Percentiles rank a stretch among this genome's conserved stretches.
Evolutionary conservation across 495 filamentous ascomycete species (phyloP).

Genomic region (Podospora australis): DNA sequence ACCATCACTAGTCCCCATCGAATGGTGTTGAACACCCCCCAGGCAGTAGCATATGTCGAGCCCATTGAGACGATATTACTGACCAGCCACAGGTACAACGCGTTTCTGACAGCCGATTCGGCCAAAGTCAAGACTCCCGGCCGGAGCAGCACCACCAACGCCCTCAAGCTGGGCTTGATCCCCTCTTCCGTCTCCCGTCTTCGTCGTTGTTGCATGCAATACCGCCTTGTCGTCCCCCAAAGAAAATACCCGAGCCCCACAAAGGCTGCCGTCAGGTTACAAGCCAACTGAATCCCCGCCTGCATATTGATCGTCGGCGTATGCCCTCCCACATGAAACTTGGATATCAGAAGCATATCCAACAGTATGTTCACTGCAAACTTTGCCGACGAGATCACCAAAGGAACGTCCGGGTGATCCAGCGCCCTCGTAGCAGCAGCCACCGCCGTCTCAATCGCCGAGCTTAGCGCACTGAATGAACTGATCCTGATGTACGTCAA

Average conservation of each 20-base stretch:
- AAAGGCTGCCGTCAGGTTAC: constrained; percentile 51
- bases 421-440: constrained; percentile 56
- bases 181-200: neutral
- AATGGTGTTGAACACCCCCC: constrained; percentile 71
- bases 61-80: constrained; percentile 56
- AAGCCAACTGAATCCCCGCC: constrained; percentile 56
- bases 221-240: constrained; percentile 27
- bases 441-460: constrained; percentile 59
- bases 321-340: constrained; percentile 52
- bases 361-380: constrained; percentile 63
- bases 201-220: constrained; percentile 3
- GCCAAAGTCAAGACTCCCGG: constrained; percentile 54
- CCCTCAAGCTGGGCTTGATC: constrained; percentile 29
- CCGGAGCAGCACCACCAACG: constrained; percentile 44
- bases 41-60: constrained; percentile 61
- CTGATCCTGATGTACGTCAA: constrained; percentile 61
- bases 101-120: constrained; percentile 62
- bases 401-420: constrained; percentile 66
- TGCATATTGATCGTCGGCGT: constrained; percentile 56
- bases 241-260: constrained; percentile 57
- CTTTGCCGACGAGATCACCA: constrained; percentile 59
- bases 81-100: constrained; percentile 70
- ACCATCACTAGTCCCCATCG: constrained; percentile 78
- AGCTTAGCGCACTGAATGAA: constrained; percentile 55
- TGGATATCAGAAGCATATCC: constrained; percentile 64